Conservation (phyloP, 345 rosid species). For the Brassica incana region DNA sequence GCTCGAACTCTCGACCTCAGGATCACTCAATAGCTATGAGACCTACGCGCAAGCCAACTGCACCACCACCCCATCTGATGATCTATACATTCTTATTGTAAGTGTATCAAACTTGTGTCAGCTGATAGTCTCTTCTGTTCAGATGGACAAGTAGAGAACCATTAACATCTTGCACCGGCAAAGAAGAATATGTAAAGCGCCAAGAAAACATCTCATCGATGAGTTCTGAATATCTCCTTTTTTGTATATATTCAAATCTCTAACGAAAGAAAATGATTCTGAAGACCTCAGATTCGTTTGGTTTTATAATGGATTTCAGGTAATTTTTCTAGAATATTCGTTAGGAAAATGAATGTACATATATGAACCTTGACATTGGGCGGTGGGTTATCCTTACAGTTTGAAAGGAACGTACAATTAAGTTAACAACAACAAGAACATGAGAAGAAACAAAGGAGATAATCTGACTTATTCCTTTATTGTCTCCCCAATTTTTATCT, state of each 20-base stretch:
- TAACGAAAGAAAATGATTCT: neutral
- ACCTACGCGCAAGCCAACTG: constrained; percentile 99
- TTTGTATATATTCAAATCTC: neutral
- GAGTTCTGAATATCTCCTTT: neutral
- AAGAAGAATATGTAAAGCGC: neutral
- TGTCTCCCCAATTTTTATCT: constrained; percentile 31
- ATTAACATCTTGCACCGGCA: neutral
- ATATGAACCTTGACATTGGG: constrained; percentile 15
- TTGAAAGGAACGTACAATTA: constrained; percentile 2
- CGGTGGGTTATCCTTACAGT: neutral
- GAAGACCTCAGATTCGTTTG: neutral
- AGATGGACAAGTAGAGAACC: neutral
- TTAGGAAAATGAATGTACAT: constrained; percentile 16
- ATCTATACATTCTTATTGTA: fast-evolving
- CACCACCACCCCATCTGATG: constrained; percentile 72
- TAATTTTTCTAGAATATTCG: neutral
- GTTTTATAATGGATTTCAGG: neutral
- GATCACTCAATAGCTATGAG: constrained; percentile 87
- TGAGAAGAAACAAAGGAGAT: constrained; percentile 5
- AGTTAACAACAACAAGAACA: constrained; percentile 16
- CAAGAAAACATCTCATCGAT: neutral
- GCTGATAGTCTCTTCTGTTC: neutral
- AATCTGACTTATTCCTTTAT: constrained; percentile 30
- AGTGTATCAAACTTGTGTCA: neutral
- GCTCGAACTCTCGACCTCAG: constrained; percentile 98